A percentile compares a stretch with the other conserved stretches of the same genome.
Conservation (phyloP, 2,329 filamentous ascomycete genomes). For the Aspergillus thermomutatus region DNA sequence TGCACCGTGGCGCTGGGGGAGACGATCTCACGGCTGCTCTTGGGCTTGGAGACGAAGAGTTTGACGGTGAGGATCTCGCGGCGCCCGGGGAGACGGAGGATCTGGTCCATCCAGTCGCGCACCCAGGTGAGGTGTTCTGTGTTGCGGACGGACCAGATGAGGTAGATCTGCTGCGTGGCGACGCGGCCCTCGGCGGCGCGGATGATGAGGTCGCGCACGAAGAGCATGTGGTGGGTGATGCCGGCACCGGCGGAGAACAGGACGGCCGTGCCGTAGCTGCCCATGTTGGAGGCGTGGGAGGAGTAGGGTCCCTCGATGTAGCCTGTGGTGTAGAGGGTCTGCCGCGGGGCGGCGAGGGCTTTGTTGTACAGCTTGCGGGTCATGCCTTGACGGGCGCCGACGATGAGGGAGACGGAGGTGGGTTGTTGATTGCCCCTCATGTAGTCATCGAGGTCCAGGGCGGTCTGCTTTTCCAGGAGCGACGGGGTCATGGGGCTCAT, state of each 20-base stretch:
- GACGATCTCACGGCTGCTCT: conserved; percentile 52
- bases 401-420: conserved; percentile 54
- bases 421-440: conserved; percentile 21
- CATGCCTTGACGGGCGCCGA: conserved; percentile 61
- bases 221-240: conserved; percentile 63
- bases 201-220: conserved; percentile 56
- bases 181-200: conserved; percentile 52
- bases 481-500: conserved; percentile 19
- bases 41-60: conserved; percentile 62
- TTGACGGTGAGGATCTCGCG: conserved; percentile 58
- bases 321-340: conserved; percentile 52
- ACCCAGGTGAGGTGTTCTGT: conserved; percentile 62
- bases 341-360: conserved; percentile 48
- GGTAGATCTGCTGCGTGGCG: conserved; percentile 57
- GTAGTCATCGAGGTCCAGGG: conserved; percentile 21
- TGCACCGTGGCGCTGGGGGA: conserved; percentile 57
- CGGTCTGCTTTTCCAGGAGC: conserved; percentile 32
- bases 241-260: conserved; percentile 65
- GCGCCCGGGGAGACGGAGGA: conserved; percentile 57
- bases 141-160: conserved; percentile 62
- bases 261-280: conserved; percentile 62
- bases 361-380: conserved; percentile 59
- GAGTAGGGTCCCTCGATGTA: conserved; percentile 64
- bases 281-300: conserved; percentile 54
- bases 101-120: conserved; percentile 63